Evolutionary conservation across 148 eudicot genomes (phyloP), one percentile per base, ranked within the genome.

Genomic region (Agrostemma githago): DNA sequence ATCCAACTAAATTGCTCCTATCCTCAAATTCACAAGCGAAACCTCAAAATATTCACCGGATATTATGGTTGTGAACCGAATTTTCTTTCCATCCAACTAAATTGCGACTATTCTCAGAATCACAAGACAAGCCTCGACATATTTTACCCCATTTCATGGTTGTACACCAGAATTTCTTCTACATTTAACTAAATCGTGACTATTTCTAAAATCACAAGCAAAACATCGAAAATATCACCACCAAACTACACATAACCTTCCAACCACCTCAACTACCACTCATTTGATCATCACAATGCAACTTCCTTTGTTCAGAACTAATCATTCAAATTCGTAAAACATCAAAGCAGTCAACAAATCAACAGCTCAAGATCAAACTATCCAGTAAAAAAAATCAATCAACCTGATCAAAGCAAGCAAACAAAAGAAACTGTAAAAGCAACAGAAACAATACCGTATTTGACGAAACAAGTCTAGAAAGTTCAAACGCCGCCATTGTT

Each of bases 401-500:
- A 66, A 16, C 0, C 34, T 26, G 34, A 1, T 66, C 5, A 60
- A 60, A 60, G 2, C 34, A 60, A 60, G 38, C 64, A 19, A 60
- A n/a, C 41, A 19, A 5, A 40, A 41, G 17, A 51, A 40, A 12
- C 17, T 6, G 70, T 66, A 38, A 26, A 66, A 75, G 72, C 44
- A 70, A 44, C 68, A 41, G 2, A 6, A 20, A 42, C 48, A 57
- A 66, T 77, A 85, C 90, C 84, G 88, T 85, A 73, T 83, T 89
- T 0, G 88, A 72, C 72, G 34, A 26, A 26, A 26, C 34, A 26
- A 26, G 34, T 26, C 34, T 26, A 26, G 34, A 1, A 26, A 0
- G 34, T 26, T 26, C 34, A 72, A 86, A 82, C 70, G 83, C 83
- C 70, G 88, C 84, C 87, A 83, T 89, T 79, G 51, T 70, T 26